These are phyloP conservation scores for Cenchrus purpureus DNA, from an alignment of 176 grass and related monocot genomes.

Conservation along the genomic window DNA sequence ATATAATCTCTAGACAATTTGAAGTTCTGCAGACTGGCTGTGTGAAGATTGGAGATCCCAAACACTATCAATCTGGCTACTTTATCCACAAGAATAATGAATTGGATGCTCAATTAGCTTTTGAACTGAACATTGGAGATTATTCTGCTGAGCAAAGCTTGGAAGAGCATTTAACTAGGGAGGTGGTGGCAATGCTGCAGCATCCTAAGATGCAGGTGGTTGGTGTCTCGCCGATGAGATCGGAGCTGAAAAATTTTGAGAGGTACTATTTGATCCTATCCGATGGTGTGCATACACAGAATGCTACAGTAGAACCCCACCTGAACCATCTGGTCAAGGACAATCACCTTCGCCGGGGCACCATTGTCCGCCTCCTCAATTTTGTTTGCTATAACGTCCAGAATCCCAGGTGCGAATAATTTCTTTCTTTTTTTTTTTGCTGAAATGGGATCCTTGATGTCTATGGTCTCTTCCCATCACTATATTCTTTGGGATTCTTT, in stretches of 20 bases:
- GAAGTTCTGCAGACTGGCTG: slow-evolving; percentile 4
- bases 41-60: not conserved
- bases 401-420: not conserved
- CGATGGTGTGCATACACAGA: slow-evolving; percentile 28
- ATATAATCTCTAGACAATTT: not conserved
- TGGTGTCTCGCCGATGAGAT: not conserved
- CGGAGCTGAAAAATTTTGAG: not conserved
- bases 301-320: slow-evolving; percentile 54
- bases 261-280: slow-evolving; percentile 11
- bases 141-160: not conserved
- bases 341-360: not conserved
- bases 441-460: slow-evolving; percentile 8
- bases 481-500: slow-evolving; percentile 2
- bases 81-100: not conserved
- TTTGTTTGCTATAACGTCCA: not conserved
- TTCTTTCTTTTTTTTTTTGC: not conserved
- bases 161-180: not conserved
- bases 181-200: not conserved
- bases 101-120: slow-evolving; percentile 6
- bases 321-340: slow-evolving; percentile 52
- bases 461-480: not conserved
- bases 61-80: not conserved
- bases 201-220: slow-evolving; percentile 31
- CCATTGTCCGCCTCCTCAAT: not conserved
- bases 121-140: not conserved